Percentiles rank a stretch among this genome's conserved stretches.
Conservation (phyloP, 495 filamentous ascomycete genomes). For the Evernia prunastri region DNA sequence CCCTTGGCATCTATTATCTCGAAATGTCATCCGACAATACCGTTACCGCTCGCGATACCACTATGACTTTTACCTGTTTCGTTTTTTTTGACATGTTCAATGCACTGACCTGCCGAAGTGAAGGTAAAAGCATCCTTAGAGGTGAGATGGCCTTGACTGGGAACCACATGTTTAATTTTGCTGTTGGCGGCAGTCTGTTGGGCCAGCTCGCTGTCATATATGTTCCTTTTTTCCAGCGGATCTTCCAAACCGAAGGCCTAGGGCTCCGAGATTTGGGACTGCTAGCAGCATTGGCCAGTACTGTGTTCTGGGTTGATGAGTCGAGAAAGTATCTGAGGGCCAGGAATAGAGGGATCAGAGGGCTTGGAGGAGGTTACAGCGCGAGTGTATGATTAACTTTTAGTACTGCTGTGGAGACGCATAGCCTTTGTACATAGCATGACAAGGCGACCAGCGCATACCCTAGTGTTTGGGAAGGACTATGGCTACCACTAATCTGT, state of each 20-base stretch:
- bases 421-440: slow-evolving; percentile 23
- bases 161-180: slow-evolving; percentile 94
- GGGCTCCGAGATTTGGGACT: slow-evolving; percentile 62
- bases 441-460: slow-evolving; percentile 2
- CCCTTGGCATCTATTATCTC: slow-evolving; percentile 79
- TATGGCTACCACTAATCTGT: neutral
- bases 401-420: neutral
- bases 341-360: slow-evolving; percentile 30
- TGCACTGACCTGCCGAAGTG: slow-evolving; percentile 85
- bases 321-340: slow-evolving; percentile 61
- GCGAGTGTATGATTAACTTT: slow-evolving; percentile 37
- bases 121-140: slow-evolving; percentile 77
- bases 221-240: slow-evolving; percentile 81
- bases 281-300: slow-evolving; percentile 68
- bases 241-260: slow-evolving; percentile 93
- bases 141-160: slow-evolving; percentile 76
- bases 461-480: neutral
- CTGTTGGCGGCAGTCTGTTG: slow-evolving; percentile 72
- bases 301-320: slow-evolving; percentile 94
- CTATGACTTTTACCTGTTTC: slow-evolving; percentile 98
- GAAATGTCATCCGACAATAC: slow-evolving; percentile 68
- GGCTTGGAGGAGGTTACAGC: slow-evolving; percentile 41
- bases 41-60: slow-evolving; percentile 89
- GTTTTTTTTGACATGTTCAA: slow-evolving; percentile 99
- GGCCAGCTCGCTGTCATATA: slow-evolving; percentile 91